A percentile compares a stretch with the other conserved stretches of the same genome.
Evolutionary conservation across 2,329 filamentous ascomycete genomes (phyloP).

Genomic region (Gaeumannomyces sp.): DNA sequence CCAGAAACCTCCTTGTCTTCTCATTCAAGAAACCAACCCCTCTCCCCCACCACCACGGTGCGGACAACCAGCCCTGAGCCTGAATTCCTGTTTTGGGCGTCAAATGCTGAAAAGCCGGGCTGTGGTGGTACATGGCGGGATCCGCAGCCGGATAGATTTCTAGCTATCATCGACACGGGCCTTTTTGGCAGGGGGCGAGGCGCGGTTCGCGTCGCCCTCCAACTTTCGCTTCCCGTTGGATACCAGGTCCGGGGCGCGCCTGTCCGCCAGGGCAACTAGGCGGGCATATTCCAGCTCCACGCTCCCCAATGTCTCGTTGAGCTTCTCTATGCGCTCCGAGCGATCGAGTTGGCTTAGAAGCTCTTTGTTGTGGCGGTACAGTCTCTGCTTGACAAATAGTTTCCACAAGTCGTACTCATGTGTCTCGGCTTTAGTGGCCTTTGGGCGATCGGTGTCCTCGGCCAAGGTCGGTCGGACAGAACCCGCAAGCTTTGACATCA

Average conservation of each 20-base stretch:
- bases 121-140: too few species aligned
- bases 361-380: conserved; percentile 71
- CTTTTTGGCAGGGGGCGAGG: conserved; percentile 35
- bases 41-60: background rate
- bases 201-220: conserved; percentile 18
- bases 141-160: background rate
- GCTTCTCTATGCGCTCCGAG: conserved; percentile 62
- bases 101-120: background rate
- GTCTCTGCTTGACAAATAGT: conserved; percentile 67
- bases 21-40: background rate
- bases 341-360: conserved; percentile 62
- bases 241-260: conserved; percentile 17
- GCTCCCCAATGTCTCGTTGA: conserved; percentile 61
- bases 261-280: conserved; percentile 46
- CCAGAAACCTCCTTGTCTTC: background rate
- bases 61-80: background rate
- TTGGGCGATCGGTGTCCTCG: conserved; percentile 31
- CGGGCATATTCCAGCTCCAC: conserved; percentile 70
- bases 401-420: conserved; percentile 66
- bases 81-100: background rate
- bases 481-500: conserved; percentile 53
- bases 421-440: conserved; percentile 47
- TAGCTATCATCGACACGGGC: conserved; percentile 29
- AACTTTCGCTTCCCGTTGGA: conserved; percentile 42
- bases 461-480: conserved; percentile 49